Evolutionary conservation across 768 basidiomycete genomes (phyloP), one percentile per base, ranked within the genome.

Genomic region (Leccinum fibrillosum): DNA sequence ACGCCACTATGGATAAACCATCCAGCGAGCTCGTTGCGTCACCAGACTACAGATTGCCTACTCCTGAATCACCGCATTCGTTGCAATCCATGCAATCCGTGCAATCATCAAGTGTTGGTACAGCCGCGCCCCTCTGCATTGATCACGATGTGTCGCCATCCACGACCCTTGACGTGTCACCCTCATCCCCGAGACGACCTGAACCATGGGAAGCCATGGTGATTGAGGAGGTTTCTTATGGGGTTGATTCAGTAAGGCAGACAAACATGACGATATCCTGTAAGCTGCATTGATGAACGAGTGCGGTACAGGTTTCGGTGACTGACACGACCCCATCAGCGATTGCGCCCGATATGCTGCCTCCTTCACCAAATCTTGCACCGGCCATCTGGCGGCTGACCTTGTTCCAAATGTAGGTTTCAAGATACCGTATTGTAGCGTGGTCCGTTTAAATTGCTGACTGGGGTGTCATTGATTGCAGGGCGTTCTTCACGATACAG

Each of bases 361-460:
- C 30, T 25, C 19, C 53, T 6, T 49, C 8, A 2, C 49, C 57
- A 10, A 74, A 64, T 50, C 71, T 83, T 23, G 64, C 74, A 3
- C 75, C 78, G 17, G 70, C 76, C 9, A 77, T 86, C 25, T 82
- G 80, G 78, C 74, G 78, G 34, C 66, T 86, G 5, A 76, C 86
- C 48, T 53, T 80, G 30, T 86, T 86, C 62, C 85, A 87, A 69
- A 64, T 83, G 81, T 83, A 19, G 19, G 49, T 37, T 7, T 28
- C 48, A n/a, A n/a, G n/a, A n/a, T n/a, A 52, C 21, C 21, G 21
- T 23, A 28, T 26, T 11, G 10, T 19, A n/a, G 32, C 21, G 12
- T 25, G 12, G 15, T 30, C 44, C 15, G 0, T 42, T 32, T 25
- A 12, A 15, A 30, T 39, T 34, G n/a, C 42, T 45, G 55, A 55